A percentile compares a stretch with the other conserved stretches of the same genome.
Conservation (phyloP, 1,284 basidiomycete genomes). For the Macrocystidia cucumis region DNA sequence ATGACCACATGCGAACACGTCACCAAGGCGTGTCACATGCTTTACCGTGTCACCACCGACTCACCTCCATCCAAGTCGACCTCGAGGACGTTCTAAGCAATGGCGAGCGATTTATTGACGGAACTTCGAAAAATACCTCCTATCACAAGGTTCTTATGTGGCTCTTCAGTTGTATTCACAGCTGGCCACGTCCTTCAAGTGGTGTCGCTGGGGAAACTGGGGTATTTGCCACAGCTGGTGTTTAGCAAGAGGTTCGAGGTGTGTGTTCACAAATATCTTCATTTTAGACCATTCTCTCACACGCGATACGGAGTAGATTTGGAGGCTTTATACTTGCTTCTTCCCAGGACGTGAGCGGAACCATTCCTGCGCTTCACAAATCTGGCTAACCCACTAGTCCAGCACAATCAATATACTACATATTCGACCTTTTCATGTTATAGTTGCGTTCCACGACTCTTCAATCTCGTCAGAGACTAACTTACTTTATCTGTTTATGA, state of each 20-base stretch:
- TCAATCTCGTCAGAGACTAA: neutral
- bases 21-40: too few species aligned
- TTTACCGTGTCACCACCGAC: too few species aligned
- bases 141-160: constrained; percentile 70
- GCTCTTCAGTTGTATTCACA: constrained; percentile 55
- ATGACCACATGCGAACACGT: too few species aligned
- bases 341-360: constrained; percentile 71
- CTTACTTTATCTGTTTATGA: constrained; percentile 4
- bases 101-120: constrained; percentile 32
- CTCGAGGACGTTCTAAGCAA: too few species aligned
- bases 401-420: constrained; percentile 53
- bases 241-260: constrained; percentile 47
- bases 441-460: constrained; percentile 38
- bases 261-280: constrained; percentile 13
- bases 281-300: neutral
- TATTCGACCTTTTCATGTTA: constrained; percentile 74
- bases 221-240: constrained; percentile 49
- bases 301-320: constrained; percentile 40
- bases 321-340: constrained; percentile 73
- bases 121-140: constrained; percentile 81
- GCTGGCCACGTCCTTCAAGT: constrained; percentile 54
- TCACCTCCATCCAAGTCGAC: too few species aligned
- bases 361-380: neutral
- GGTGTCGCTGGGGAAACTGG: constrained; percentile 43
- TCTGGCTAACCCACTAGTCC: neutral